Evolutionary conservation across 768 basidiomycete genomes (phyloP).

Genomic region (Rhizopogon roseolus): DNA sequence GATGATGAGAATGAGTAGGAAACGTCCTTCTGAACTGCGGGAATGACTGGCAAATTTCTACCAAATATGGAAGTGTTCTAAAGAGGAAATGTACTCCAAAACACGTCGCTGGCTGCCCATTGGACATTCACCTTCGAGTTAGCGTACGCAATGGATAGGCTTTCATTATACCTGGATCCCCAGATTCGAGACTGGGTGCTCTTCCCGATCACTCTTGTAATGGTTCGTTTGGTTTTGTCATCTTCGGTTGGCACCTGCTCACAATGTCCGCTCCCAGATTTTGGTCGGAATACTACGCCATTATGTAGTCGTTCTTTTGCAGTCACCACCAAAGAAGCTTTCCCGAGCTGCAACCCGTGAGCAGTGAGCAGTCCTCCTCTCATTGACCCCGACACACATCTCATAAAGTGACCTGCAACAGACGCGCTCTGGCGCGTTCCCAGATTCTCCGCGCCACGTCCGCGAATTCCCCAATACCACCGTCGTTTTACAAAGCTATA

Average conservation of each 20-base stretch:
- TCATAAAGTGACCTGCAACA: conserved; percentile 15
- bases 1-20: too few species aligned
- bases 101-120: background rate
- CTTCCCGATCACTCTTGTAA: conserved; percentile 95
- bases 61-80: conserved; percentile 4
- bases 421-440: conserved; percentile 76
- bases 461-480: conserved; percentile 76
- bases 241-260: background rate
- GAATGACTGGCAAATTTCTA: too few species aligned
- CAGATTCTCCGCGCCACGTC: conserved; percentile 82
- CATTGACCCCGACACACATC: background rate
- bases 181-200: conserved; percentile 94
- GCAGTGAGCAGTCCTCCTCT: conserved; percentile 60
- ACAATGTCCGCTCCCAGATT: conserved; percentile 46
- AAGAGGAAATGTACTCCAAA: conserved; percentile 19
- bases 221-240: conserved; percentile 51
- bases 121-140: background rate
- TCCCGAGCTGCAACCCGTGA: conserved; percentile 79
- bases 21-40: background rate
- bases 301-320: conserved; percentile 85
- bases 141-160: conserved; percentile 18
- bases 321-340: conserved; percentile 78
- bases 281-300: conserved; percentile 90
- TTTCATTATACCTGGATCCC: conserved; percentile 79
- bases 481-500: conserved; percentile 65